Evolutionary conservation across 257 asterid genomes (phyloP).

Genomic region (Voacanga thouarsii): DNA sequence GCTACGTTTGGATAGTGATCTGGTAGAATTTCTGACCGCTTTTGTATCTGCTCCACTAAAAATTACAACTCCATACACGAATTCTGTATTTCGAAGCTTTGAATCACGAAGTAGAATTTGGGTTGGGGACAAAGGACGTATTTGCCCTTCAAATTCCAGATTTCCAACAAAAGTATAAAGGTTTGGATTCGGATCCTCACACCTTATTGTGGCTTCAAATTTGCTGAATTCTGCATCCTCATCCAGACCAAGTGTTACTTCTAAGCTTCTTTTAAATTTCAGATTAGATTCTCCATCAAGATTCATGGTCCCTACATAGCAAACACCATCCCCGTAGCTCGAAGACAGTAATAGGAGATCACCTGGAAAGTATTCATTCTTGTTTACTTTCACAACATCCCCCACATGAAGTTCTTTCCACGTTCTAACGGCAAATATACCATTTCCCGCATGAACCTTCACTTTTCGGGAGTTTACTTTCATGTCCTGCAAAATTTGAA

Average conservation of each 20-base stretch:
- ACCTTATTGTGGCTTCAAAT: constrained; percentile 40
- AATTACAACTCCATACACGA: constrained; percentile 48
- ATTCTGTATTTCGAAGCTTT: constrained; percentile 62
- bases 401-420: constrained; percentile 57
- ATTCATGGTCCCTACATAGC: constrained; percentile 65
- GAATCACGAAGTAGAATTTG: constrained; percentile 64
- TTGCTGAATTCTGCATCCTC: constrained; percentile 29
- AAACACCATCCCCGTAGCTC: constrained; percentile 59
- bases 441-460: constrained; percentile 45
- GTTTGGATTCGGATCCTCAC: constrained; percentile 68
- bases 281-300: constrained; percentile 68
- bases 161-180: constrained; percentile 62
- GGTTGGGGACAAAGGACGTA: constrained; percentile 35
- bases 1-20: constrained; percentile 67
- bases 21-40: constrained; percentile 50
- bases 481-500: constrained; percentile 45
- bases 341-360: constrained; percentile 56
- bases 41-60: constrained; percentile 60
- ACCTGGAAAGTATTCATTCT: constrained; percentile 57
- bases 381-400: constrained; percentile 49
- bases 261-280: constrained; percentile 49
- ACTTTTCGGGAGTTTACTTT: constrained; percentile 53
- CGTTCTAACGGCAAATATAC: constrained; percentile 32
- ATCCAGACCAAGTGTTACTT: constrained; percentile 38
- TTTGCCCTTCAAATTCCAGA: constrained; percentile 27